Conservation (phyloP, 306 rosid species). For the Cucurbita pepo region DNA sequence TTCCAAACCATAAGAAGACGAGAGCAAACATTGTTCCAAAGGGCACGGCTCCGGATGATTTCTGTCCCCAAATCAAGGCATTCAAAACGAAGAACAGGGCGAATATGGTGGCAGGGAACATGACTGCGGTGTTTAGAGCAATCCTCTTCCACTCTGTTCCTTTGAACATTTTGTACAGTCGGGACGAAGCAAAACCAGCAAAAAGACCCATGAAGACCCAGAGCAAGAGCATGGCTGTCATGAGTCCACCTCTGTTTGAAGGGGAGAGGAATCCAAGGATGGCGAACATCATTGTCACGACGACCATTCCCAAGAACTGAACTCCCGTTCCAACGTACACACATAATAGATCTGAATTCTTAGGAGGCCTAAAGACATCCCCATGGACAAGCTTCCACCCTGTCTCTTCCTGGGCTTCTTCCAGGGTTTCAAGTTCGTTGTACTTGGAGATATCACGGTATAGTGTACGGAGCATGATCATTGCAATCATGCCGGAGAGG, state of each 20-base stretch:
- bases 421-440: constrained; percentile 95
- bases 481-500: constrained; percentile 98
- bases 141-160: constrained; percentile 90
- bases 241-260: constrained; percentile 91
- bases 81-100: constrained; percentile 65
- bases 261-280: constrained; percentile 96
- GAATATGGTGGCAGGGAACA: constrained; percentile 73
- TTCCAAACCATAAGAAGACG: constrained; percentile 84
- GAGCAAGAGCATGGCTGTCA: constrained; percentile 98
- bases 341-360: constrained; percentile 60
- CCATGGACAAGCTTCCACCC: constrained; percentile 99
- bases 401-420: constrained; percentile 99
- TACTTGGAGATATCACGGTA: constrained; percentile 95
- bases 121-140: constrained; percentile 63
- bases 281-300: constrained; percentile 93
- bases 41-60: constrained; percentile 98
- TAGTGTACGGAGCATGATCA: constrained; percentile 91
- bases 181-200: constrained; percentile 75
- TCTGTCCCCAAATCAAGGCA: constrained; percentile 87
- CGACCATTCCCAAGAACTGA: constrained; percentile 81
- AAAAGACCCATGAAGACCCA: constrained; percentile 97
- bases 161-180: constrained; percentile 80
- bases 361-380: constrained; percentile 92
- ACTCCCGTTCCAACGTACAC: constrained; percentile 95
- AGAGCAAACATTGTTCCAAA: constrained; percentile 98